Evolutionary conservation across 495 filamentous ascomycete genomes (phyloP), one percentile per base, ranked within the genome.

Genomic region (Letharia lupina): DNA sequence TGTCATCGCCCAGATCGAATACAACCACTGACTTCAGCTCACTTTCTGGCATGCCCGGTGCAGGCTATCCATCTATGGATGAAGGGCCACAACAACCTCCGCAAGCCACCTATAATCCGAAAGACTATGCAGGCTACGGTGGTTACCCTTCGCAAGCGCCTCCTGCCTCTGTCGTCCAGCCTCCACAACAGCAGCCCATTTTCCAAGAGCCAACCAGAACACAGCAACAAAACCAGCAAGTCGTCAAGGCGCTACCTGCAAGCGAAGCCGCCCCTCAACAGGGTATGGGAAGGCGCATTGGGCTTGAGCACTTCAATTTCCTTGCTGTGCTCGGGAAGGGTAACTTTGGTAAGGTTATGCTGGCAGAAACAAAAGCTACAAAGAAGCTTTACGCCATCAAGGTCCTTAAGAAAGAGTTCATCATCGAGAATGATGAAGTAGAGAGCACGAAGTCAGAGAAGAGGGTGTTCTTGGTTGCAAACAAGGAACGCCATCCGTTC

Each of bases 261-360:
- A 73, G n/a, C 48, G 83, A 86, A 62, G 81, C 81, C 23, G 82
- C 83, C 23, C 82, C 81, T n/a, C 83, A 83, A 61, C 76, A 83
- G 20, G 88, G 88, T 44, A 84, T 84, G 20, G 90, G 89, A 57
- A 77, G 85, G 67, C 81, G 94, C 64, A 97, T 99, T 72, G 94
- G 94, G 41, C 81, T 99, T 58, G 94, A 98, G 75, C 92, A 98
- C 75, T 99, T 99, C 81, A 99, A 99, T 74, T 99, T 99, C 84
- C 83, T 99, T 68, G 94, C 94, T 65, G 94, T 99, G 69, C 87
- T 99, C 69, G 94, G 94, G 69, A 99, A 99, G 76, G 94, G 94
- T 78, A 99, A 99, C 75, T 99, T 99, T 73, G 94, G 94, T 76
- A 99, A 99, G 80, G 94, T 99, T 79, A 99, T 99, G 94, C 78